Evolutionary conservation across 2,329 filamentous ascomycete genomes (phyloP).

Genomic region (Ustulina deusta): DNA sequence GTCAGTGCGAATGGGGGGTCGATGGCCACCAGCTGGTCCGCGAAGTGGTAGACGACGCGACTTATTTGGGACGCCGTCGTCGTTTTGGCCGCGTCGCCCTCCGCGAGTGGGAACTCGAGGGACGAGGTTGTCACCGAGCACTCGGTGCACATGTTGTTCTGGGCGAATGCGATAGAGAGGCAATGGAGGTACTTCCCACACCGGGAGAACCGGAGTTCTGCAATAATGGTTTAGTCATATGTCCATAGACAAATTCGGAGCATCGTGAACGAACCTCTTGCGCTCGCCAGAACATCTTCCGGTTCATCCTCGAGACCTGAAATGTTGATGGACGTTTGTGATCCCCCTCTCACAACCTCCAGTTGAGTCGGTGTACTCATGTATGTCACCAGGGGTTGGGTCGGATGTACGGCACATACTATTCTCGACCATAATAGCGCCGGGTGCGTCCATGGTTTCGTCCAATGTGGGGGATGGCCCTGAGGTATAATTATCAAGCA

Average conservation of each 20-base stretch:
- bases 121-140: conserved; percentile 13
- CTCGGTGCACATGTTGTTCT: conserved; percentile 11
- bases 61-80: conserved; percentile 3
- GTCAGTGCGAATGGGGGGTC: conserved; percentile 27
- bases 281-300: conserved; percentile 14
- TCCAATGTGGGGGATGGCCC: conserved; percentile 21
- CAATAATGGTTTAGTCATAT: neutral
- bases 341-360: conserved; percentile 10
- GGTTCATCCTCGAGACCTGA: neutral
- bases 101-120: neutral
- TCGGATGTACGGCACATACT: conserved; percentile 24
- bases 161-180: conserved; percentile 16
- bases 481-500: conserved; percentile 29
- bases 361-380: conserved; percentile 17
- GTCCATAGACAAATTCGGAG: too few relatives aligned
- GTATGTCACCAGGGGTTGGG: conserved; percentile 16
- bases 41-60: conserved; percentile 20
- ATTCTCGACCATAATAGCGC: conserved; percentile 25
- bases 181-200: conserved; percentile 24
- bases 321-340: conserved; percentile 17
- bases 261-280: conserved; percentile 21
- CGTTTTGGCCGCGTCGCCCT: neutral
- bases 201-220: conserved; percentile 29
- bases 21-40: conserved; percentile 10
- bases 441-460: conserved; percentile 26